These are phyloP conservation scores for Xylariales sp. DNA, from an alignment of 2,329 filamentous ascomycete genomes.

Conservation along the genomic window DNA sequence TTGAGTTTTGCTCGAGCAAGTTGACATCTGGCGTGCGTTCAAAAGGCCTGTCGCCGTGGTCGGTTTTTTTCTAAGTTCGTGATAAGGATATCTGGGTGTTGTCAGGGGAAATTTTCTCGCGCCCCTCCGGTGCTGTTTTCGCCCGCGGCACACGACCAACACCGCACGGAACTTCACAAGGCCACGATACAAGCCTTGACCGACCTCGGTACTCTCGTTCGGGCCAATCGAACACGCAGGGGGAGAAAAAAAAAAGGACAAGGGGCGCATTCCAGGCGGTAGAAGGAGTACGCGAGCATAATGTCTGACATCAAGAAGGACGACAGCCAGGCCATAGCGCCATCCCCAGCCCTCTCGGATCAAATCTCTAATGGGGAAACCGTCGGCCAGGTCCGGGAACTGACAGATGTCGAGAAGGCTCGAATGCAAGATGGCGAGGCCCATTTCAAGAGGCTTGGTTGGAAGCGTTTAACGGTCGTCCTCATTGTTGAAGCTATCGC, in stretches of 20 bases:
- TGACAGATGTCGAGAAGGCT: slow-evolving; percentile 59
- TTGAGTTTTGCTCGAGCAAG: background rate
- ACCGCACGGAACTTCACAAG: background rate
- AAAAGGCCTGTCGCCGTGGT: background rate
- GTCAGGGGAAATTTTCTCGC: background rate
- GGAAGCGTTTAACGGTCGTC: slow-evolving; percentile 67
- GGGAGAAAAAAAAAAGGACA: background rate
- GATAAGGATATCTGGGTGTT: slow-evolving; percentile 6
- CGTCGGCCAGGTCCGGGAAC: slow-evolving; percentile 51
- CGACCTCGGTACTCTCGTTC: background rate
- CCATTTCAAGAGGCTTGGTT: slow-evolving; percentile 65
- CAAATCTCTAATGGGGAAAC: slow-evolving; percentile 42
- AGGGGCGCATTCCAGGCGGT: background rate
- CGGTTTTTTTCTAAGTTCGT: background rate
- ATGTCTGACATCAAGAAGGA: slow-evolving; percentile 38
- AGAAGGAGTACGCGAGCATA: slow-evolving; percentile 12
- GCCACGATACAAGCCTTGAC: background rate
- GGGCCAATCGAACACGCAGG: background rate
- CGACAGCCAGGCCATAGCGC: slow-evolving; percentile 35
- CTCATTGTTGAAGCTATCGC: slow-evolving; percentile 69
- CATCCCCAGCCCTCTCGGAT: slow-evolving; percentile 28
- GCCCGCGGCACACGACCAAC: background rate
- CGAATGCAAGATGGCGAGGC: slow-evolving; percentile 59
- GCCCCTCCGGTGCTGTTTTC: background rate
- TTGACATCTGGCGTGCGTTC: slow-evolving; percentile 1